These are phyloP conservation scores for Aspergillus felis DNA, from an alignment of 2,329 filamentous ascomycete species.

Conservation along the genomic window DNA sequence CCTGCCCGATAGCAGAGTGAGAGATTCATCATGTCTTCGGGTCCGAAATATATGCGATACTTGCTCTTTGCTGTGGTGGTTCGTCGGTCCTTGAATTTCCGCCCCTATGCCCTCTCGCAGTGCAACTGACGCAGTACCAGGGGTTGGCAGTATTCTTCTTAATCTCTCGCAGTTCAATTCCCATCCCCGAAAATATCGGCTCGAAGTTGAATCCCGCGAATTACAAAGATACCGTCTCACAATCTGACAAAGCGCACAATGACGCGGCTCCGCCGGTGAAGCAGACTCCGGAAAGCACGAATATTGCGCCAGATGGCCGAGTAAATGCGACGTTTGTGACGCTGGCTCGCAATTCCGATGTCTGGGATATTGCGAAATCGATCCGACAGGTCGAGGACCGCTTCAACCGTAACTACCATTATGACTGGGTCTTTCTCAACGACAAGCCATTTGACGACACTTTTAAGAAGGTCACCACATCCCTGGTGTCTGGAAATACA, in stretches of 20 bases:
- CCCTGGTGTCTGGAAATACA: slow-evolving; percentile 88
- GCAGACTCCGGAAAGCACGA: slow-evolving; percentile 28
- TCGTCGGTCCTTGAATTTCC: slow-evolving; percentile 39
- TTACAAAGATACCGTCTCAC: slow-evolving; percentile 17
- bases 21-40: slow-evolving; percentile 28
- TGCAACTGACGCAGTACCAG: slow-evolving; percentile 28
- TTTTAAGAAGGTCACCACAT: slow-evolving; percentile 87
- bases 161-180: slow-evolving; percentile 61
- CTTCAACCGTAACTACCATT: slow-evolving; percentile 95
- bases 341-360: slow-evolving; percentile 83
- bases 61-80: slow-evolving; percentile 82
- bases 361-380: slow-evolving; percentile 95
- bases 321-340: slow-evolving; percentile 98
- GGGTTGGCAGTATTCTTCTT: slow-evolving; percentile 75
- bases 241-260: slow-evolving; percentile 13
- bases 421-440: slow-evolving; percentile 99
- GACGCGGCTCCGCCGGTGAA: slow-evolving; percentile 10
- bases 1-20: not conserved
- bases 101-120: not conserved
- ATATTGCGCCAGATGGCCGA: slow-evolving; percentile 60
- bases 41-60: slow-evolving; percentile 51
- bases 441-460: slow-evolving; percentile 88
- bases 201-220: slow-evolving; percentile 17
- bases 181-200: slow-evolving; percentile 27
- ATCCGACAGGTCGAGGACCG: slow-evolving; percentile 97